Evolutionary conservation across 306 rosid genomes (phyloP), one percentile per base, ranked within the genome.

Genomic region (Betula pendula): DNA sequence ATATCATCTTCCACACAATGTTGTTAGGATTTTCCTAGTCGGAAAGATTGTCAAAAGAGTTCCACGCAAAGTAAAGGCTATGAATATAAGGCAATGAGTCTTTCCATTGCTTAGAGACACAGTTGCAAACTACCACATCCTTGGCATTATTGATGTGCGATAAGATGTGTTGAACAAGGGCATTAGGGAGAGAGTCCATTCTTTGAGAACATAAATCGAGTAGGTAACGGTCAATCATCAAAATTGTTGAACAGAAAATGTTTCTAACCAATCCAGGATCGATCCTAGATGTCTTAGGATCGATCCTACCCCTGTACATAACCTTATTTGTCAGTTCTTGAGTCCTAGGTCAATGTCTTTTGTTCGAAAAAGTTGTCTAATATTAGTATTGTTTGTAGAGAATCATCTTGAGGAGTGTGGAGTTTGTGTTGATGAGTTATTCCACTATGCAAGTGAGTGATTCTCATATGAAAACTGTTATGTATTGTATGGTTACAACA

Each of bases 61-160:
- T 89, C 72, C 98, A 92, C 33, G 99, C 93, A 65, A 96, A 92
- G 74, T 86, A 88, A 43, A 96, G 98, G 77, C 88, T 78, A 77
- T 52, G 84, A 62, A 91, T 78, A 77, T 76, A 91, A 53, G 93
- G 87, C 42, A 80, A 63, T 0, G 93, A 89, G 38, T 91, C 92
- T 77, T 88, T 88, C 99, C 98, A 96, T 43, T 88, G 75, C 85
- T 89, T 96, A 1, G 99, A 96, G 42, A 96, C 96, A 47, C 96
- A 91, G 16, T 89, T 96, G 82, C 97, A 96, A 58, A 82, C 80
- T 24, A 95, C 97, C 51, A 96, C 94, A 3, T 96, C 97, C 1
- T 88, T 88, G 38, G 96, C 97, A 47, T 86, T 88, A 12, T 67
- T 89, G 83, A 89, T 75, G 51, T 84, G 81, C 11, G 98, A 92